Percentiles rank a stretch among this genome's conserved stretches.
phyloP scores from a whole-genome alignment of 768 basidiomycete genomes.

The Suillus discolor region DNA sequence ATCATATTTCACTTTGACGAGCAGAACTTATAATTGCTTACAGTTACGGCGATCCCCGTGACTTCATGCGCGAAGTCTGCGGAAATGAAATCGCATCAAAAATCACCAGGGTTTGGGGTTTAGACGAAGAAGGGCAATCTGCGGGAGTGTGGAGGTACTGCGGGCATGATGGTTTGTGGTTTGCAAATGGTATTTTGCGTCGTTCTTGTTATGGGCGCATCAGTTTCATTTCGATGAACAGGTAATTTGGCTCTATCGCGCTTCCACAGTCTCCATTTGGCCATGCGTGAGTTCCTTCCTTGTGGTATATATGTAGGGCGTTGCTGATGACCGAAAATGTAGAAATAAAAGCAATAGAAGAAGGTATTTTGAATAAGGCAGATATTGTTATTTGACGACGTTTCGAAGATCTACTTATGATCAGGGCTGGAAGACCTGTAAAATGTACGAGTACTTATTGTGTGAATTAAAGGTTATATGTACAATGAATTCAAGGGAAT shows the following conservation, averaged over 20 bases:
- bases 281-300: constrained; percentile 28
- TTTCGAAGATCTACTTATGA: background rate
- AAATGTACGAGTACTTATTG: background rate
- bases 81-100: no score
- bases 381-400: constrained; percentile 3
- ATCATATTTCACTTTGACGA: no score
- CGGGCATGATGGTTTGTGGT: constrained; percentile 40
- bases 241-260: constrained; percentile 28
- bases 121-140: constrained; percentile 65
- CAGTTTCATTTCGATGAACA: constrained; percentile 8
- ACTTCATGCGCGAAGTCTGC: constrained; percentile 44
- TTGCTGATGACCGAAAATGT: constrained; percentile 3
- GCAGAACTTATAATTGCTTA: background rate
- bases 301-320: background rate
- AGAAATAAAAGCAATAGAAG: constrained; percentile 35
- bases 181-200: constrained; percentile 22
- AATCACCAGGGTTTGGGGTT: constrained; percentile 59
- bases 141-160: constrained; percentile 38
- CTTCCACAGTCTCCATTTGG: constrained; percentile 33
- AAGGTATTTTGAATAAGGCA: constrained; percentile 20
- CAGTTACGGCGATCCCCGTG: constrained; percentile 50
- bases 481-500: background rate
- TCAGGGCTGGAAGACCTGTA: background rate
- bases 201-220: background rate
- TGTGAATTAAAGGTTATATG: background rate